Conservation (phyloP, 2,329 filamentous ascomycete genomes). For the Penicillium occitanis region DNA sequence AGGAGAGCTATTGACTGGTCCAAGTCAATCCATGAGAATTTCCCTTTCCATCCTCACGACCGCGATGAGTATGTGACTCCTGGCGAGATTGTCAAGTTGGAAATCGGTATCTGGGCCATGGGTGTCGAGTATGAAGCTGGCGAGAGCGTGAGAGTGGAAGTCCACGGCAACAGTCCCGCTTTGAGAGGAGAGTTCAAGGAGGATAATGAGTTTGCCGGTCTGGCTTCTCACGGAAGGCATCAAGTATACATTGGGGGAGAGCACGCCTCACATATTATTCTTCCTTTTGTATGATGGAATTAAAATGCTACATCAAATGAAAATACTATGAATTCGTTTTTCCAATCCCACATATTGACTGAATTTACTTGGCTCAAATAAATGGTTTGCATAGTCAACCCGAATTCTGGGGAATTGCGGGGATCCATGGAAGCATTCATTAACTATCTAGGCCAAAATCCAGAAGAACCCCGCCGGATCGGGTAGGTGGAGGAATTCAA, state of each 20-base stretch:
- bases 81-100: slow-evolving; percentile 44
- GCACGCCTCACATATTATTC: slow-evolving; percentile 3
- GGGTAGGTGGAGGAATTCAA: slow-evolving; percentile 3
- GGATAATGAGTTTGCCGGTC: neutral
- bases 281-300: slow-evolving; percentile 10
- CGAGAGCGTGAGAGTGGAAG: slow-evolving; percentile 29
- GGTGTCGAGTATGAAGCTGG: slow-evolving; percentile 47
- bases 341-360: neutral
- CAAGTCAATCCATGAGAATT: slow-evolving; percentile 29
- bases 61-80: slow-evolving; percentile 41
- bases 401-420: neutral
- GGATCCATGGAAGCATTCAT: neutral
- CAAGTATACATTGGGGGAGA: slow-evolving; percentile 10
- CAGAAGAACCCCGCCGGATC: slow-evolving; percentile 1
- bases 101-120: slow-evolving; percentile 49
- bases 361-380: neutral
- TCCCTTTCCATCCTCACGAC: slow-evolving; percentile 39
- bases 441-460: neutral
- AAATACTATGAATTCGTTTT: neutral
- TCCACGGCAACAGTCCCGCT: slow-evolving; percentile 17
- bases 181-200: slow-evolving; percentile 14
- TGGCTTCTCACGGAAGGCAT: neutral
- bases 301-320: neutral
- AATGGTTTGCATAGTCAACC: neutral
- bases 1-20: slow-evolving; percentile 38